Percentiles rank a stretch among this genome's conserved stretches.
phyloP scores from a whole-genome alignment of 306 rosid genomes.

The Erythrophleum fordii region DNA sequence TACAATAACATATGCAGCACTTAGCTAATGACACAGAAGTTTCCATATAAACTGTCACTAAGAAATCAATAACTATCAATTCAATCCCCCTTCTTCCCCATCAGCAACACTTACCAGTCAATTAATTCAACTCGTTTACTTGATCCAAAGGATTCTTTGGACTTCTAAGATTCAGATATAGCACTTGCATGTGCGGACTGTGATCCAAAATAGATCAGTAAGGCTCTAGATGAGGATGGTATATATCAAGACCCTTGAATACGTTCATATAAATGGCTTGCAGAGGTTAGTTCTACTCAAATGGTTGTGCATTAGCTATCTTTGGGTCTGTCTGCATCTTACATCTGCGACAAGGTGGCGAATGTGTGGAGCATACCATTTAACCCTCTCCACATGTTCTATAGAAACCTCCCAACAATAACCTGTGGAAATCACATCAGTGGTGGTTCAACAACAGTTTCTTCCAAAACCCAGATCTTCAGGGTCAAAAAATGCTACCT shows the following conservation, averaged over 20 bases:
- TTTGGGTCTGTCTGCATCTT: slow-evolving; percentile 59
- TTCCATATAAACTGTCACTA: not conserved
- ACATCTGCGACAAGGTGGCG: slow-evolving; percentile 90
- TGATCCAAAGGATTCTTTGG: slow-evolving; percentile 13
- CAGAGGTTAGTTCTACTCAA: slow-evolving; percentile 19
- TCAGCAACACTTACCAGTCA: slow-evolving; percentile 18
- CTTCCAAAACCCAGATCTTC: not conserved
- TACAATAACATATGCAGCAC: not conserved
- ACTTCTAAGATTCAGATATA: slow-evolving; percentile 1
- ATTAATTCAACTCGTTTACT: not conserved
- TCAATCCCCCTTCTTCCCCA: slow-evolving; percentile 1
- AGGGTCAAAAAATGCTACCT: slow-evolving; percentile 50
- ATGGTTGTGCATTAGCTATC: slow-evolving; percentile 27
- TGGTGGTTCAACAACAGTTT: slow-evolving; percentile 1
- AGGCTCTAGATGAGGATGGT: slow-evolving; percentile 12
- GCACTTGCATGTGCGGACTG: not conserved
- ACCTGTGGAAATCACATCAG: slow-evolving; percentile 51
- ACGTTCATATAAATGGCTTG: not conserved
- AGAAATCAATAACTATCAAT: not conserved
- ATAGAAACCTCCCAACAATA: slow-evolving; percentile 74
- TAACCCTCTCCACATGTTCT: slow-evolving; percentile 86
- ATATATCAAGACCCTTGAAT: not conserved
- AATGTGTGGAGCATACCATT: slow-evolving; percentile 94
- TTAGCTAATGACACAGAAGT: not conserved
- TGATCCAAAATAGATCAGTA: slow-evolving; percentile 4